phyloP scores from a whole-genome alignment of 192 early-diverging fungal genomes.

The Oehlia diaphana region DNA sequence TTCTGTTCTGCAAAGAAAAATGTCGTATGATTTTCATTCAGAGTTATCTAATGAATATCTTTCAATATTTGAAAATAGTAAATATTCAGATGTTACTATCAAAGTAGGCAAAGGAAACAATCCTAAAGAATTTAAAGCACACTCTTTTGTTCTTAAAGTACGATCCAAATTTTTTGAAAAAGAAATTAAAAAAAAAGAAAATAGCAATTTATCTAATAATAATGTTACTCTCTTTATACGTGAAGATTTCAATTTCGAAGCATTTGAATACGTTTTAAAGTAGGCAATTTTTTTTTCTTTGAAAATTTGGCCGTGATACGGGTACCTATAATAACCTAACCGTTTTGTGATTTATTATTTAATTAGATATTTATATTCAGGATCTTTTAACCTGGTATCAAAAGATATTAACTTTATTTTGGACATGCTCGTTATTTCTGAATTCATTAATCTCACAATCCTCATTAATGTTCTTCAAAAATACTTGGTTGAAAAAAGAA shows the following conservation, averaged over 20 bases:
- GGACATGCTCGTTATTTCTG: neutral
- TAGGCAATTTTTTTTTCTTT: neutral
- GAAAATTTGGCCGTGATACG: neutral
- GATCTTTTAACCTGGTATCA: neutral
- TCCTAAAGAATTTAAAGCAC: neutral
- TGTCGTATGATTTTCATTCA: neutral
- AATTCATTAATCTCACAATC: neutral
- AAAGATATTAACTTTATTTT: neutral
- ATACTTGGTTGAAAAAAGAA: neutral
- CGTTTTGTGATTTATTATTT: neutral
- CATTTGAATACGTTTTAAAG: neutral
- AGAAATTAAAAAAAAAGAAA: neutral
- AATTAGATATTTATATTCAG: neutral
- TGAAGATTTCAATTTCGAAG: neutral
- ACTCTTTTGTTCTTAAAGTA: neutral
- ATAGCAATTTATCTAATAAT: neutral
- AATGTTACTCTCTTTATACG: neutral
- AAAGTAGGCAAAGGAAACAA: neutral
- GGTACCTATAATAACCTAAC: neutral
- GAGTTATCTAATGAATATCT: neutral
- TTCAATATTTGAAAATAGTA: neutral
- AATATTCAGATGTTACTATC: neutral
- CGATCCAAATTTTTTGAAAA: neutral
- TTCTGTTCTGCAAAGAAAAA: neutral
- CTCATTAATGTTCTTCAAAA: neutral